These are phyloP conservation scores for Strobilomyces echinocephalus DNA, from an alignment of 768 basidiomycete species.

Conservation along the genomic window DNA sequence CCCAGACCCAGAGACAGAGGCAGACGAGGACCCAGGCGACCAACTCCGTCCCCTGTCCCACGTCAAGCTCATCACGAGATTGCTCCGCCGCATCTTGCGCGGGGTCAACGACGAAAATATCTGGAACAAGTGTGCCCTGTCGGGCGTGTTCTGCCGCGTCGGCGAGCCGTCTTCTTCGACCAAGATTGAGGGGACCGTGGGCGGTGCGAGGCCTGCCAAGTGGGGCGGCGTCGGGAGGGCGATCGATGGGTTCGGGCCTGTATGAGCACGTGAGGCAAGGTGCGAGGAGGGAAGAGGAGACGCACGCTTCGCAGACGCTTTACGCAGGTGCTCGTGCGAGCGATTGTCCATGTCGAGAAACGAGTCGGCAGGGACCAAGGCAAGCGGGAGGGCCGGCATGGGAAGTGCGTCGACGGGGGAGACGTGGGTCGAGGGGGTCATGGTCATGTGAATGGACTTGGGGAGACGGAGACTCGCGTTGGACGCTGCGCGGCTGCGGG, in stretches of 20 bases:
- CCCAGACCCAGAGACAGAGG: background rate
- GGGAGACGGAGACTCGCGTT: conserved; percentile 65
- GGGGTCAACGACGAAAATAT: conserved; percentile 18
- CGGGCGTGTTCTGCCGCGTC: conserved; percentile 14
- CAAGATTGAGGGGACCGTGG: conserved; percentile 47
- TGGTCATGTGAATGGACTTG: conserved; percentile 27
- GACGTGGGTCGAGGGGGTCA: conserved; percentile 32
- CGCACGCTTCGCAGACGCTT: conserved; percentile 17
- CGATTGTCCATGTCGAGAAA: conserved; percentile 33
- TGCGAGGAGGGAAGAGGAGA: background rate
- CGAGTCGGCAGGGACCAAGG: conserved; percentile 17
- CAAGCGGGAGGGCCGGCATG: conserved; percentile 24
- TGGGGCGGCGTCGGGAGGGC: conserved; percentile 21
- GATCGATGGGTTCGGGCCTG: conserved; percentile 16
- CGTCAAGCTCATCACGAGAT: conserved; percentile 26
- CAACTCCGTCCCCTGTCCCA: background rate
- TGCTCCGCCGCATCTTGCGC: conserved; percentile 14
- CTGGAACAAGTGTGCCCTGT: conserved; percentile 19
- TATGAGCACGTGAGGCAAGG: background rate
- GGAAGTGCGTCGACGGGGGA: conserved; percentile 28
- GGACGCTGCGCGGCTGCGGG: conserved; percentile 58
- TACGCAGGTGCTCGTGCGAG: conserved; percentile 32
- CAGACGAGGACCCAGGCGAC: background rate
- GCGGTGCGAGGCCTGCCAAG: conserved; percentile 17
- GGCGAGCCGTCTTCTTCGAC: conserved; percentile 35